Evolutionary conservation across 768 basidiomycete genomes (phyloP).

Genomic region (Asterophora parasitica): DNA sequence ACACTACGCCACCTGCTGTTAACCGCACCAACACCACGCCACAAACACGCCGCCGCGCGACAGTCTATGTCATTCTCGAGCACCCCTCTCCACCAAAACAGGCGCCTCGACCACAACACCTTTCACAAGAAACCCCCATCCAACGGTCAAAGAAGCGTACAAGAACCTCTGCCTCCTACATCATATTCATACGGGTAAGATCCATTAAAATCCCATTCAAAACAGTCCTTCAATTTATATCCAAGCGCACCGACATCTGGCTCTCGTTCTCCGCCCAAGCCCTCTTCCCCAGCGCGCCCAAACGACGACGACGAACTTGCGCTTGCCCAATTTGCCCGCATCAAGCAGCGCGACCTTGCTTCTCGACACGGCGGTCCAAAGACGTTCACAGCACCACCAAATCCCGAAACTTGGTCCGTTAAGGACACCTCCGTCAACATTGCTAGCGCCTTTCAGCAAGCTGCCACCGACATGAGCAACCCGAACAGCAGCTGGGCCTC

Average conservation of each 20-base stretch:
- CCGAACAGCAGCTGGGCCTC: slow-evolving; percentile 69
- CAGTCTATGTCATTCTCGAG: slow-evolving; percentile 80
- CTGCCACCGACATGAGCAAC: slow-evolving; percentile 47
- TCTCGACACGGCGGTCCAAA: slow-evolving; percentile 33
- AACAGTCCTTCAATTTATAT: slow-evolving; percentile 14
- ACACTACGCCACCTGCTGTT: neutral
- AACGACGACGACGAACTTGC: slow-evolving; percentile 39
- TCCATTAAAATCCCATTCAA: slow-evolving; percentile 15
- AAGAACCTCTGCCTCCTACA: slow-evolving; percentile 41
- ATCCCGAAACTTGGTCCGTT: slow-evolving; percentile 68
- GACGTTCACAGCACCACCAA: slow-evolving; percentile 42
- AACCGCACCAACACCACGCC: neutral
- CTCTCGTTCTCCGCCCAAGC: slow-evolving; percentile 58
- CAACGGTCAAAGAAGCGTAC: slow-evolving; percentile 30
- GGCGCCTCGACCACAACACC: slow-evolving; percentile 76
- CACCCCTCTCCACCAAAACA: slow-evolving; percentile 80
- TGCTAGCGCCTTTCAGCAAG: slow-evolving; percentile 75
- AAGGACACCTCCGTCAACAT: slow-evolving; percentile 87
- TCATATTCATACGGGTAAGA: slow-evolving; percentile 72
- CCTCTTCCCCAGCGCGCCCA: slow-evolving; percentile 30
- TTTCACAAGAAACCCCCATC: slow-evolving; percentile 63
- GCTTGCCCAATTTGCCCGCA: slow-evolving; percentile 37
- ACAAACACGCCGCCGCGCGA: slow-evolving; percentile 13
- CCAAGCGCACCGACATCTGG: slow-evolving; percentile 52
- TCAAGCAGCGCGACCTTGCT: slow-evolving; percentile 37